A percentile compares a stretch with the other conserved stretches of the same genome.
Conservation (phyloP, 2,329 filamentous ascomycete genomes). For the Colletotrichum sp. region DNA sequence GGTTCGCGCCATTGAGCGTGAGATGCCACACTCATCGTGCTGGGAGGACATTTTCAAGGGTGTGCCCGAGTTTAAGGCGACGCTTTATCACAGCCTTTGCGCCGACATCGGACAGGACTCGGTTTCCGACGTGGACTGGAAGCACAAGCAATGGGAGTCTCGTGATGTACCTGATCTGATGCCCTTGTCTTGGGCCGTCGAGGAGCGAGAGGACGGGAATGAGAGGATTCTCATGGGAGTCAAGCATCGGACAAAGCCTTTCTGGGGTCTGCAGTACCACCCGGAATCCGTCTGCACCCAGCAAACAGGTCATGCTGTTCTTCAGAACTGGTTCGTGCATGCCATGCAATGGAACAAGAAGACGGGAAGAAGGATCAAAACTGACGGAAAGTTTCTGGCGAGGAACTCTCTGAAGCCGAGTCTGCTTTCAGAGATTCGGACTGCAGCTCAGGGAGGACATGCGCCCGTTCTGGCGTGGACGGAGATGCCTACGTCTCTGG, state of each 20-base stretch:
- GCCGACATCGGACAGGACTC: constrained; percentile 58
- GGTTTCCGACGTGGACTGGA: constrained; percentile 40
- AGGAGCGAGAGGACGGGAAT: constrained; percentile 38
- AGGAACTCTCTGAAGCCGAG: constrained; percentile 36
- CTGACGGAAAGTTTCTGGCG: constrained; percentile 27
- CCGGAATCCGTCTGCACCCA: constrained; percentile 89
- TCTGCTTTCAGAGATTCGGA: constrained; percentile 31
- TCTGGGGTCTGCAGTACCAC: constrained; percentile 91
- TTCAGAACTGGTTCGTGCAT: constrained; percentile 78
- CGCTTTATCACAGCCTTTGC: constrained; percentile 75
- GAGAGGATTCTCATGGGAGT: constrained; percentile 78
- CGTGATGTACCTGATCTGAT: constrained; percentile 45
- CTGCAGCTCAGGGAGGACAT: neutral
- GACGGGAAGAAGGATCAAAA: constrained; percentile 22
- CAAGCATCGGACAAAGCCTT: constrained; percentile 70
- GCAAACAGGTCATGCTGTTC: constrained; percentile 63
- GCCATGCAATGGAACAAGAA: constrained; percentile 64
- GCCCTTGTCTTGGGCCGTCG: constrained; percentile 68
- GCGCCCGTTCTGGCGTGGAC: constrained; percentile 7
- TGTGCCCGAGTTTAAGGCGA: constrained; percentile 68
- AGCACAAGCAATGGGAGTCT: constrained; percentile 42
- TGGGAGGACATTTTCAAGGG: constrained; percentile 67
- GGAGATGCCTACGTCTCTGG: constrained; percentile 23
- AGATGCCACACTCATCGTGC: constrained; percentile 17
- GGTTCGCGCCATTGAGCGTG: constrained; percentile 70